phyloP scores from a whole-genome alignment of 495 filamentous ascomycete species.

The Penicillium ucsense region DNA sequence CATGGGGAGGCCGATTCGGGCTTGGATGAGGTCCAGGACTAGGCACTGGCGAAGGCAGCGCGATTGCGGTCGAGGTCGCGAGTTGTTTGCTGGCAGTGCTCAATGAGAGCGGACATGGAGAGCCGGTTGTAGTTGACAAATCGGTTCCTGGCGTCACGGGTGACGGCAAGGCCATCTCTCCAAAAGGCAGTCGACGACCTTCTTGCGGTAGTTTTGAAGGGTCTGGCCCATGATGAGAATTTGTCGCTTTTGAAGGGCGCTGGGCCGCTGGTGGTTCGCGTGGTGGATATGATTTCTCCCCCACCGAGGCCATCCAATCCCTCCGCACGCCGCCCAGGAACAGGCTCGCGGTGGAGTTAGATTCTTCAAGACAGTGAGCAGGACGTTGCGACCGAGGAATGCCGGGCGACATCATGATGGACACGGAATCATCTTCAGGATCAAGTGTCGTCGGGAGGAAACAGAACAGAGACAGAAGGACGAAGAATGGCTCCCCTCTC shows the following conservation, averaged over 20 bases:
- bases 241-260: neutral
- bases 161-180: slow-evolving; percentile 12
- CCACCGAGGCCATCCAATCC: slow-evolving; percentile 49
- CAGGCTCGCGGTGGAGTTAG: slow-evolving; percentile 59
- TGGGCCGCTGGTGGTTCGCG: neutral
- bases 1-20: slow-evolving; percentile 1
- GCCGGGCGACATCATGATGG: slow-evolving; percentile 2
- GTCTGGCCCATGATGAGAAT: neutral
- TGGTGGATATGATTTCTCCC: neutral
- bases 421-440: neutral
- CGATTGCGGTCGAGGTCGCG: neutral
- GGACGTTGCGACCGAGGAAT: neutral
- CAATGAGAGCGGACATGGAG: neutral
- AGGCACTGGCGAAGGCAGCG: slow-evolving; percentile 11
- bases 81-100: neutral
- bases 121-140: neutral
- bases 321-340: slow-evolving; percentile 58
- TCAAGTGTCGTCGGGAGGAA: neutral
- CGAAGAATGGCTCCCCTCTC: too few species aligned
- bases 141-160: slow-evolving; percentile 16
- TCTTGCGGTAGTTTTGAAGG: neutral
- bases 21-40: slow-evolving; percentile 10
- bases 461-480: neutral
- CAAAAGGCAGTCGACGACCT: neutral
- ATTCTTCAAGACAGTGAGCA: slow-evolving; percentile 35